Evolutionary conservation across 2,329 filamentous ascomycete species (phyloP).

Genomic region (Pezicula rhizophila): DNA sequence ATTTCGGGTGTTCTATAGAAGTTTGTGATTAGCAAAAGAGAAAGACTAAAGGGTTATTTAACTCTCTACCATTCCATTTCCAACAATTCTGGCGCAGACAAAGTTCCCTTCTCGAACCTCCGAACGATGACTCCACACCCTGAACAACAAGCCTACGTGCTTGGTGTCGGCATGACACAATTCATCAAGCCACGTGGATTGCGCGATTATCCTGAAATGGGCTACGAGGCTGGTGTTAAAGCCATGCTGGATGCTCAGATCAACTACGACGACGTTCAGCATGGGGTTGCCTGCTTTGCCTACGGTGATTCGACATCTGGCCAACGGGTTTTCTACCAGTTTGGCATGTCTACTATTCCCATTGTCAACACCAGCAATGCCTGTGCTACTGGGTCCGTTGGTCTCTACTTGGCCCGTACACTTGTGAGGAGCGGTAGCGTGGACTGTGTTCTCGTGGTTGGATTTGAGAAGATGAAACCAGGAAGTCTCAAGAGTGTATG

Average conservation of each 20-base stretch:
- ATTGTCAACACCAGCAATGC: constrained; percentile 23
- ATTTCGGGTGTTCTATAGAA: too few relatives aligned
- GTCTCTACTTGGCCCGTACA: constrained; percentile 16
- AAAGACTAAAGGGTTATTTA: too few relatives aligned
- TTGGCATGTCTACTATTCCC: constrained; percentile 22
- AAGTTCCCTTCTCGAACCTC: too few relatives aligned
- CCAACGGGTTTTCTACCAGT: constrained; percentile 23
- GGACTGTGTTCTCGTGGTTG: constrained; percentile 20
- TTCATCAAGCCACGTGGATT: constrained; percentile 26
- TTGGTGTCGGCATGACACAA: constrained; percentile 22
- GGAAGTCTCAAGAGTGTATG: constrained; percentile 13
- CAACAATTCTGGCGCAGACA: too few relatives aligned
- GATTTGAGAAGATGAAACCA: constrained; percentile 22
- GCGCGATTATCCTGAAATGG: constrained; percentile 28
- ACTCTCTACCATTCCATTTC: too few relatives aligned
- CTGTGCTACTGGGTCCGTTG: constrained; percentile 19
- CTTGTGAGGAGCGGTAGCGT: constrained; percentile 13
- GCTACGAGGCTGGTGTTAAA: constrained; percentile 42
- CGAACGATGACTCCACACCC: too few relatives aligned
- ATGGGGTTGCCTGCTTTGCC: constrained; percentile 9
- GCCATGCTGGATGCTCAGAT: constrained; percentile 80
- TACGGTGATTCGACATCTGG: constrained; percentile 19
- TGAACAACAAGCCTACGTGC: constrained; percentile 11
- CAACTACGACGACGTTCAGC: constrained; percentile 89
- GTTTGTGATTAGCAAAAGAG: too few relatives aligned